Evolutionary conservation across 2,329 filamentous ascomycete genomes (phyloP).

Genomic region (Alternaria hordeiaustralica): DNA sequence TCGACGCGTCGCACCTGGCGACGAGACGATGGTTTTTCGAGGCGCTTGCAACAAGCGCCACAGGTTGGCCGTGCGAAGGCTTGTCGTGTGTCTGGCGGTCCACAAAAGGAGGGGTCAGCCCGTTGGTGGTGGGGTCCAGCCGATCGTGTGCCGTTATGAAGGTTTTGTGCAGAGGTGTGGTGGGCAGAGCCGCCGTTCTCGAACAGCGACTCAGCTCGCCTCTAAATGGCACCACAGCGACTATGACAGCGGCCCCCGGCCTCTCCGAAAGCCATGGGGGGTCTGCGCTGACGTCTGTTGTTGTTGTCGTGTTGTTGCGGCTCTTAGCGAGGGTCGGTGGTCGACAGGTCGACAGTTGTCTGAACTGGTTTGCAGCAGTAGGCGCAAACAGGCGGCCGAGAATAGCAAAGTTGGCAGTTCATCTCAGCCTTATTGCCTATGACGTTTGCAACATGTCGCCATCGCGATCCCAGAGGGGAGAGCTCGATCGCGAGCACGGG

Average conservation of each 20-base stretch:
- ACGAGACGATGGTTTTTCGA: conserved; percentile 31
- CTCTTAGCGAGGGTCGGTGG: neutral
- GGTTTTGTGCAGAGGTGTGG: conserved; percentile 41
- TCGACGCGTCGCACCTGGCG: conserved; percentile 43
- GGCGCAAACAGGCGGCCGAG: conserved; percentile 9
- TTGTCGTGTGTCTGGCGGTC: conserved; percentile 26
- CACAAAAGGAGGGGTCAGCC: conserved; percentile 43
- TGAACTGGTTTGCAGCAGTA: conserved; percentile 12
- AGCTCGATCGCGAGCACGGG: conserved; percentile 36
- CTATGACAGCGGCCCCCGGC: conserved; percentile 34
- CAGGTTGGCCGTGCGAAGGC: conserved; percentile 23
- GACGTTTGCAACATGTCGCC: conserved; percentile 36
- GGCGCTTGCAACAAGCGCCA: conserved; percentile 36
- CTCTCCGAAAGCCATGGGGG: conserved; percentile 26
- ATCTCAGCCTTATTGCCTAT: conserved; percentile 35
- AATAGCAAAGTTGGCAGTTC: conserved; percentile 33
- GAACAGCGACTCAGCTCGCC: conserved; percentile 41
- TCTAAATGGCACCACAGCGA: conserved; percentile 10
- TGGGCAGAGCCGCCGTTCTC: conserved; percentile 35
- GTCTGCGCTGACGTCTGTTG: conserved; percentile 16
- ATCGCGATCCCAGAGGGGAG: conserved; percentile 37
- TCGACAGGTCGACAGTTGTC: conserved; percentile 14
- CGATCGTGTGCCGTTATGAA: conserved; percentile 32
- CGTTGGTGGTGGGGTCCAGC: conserved; percentile 44
- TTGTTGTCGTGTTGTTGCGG: conserved; percentile 14